Evolutionary conservation across 768 basidiomycete genomes (phyloP), one percentile per base, ranked within the genome.

Genomic region (Sarcomyxa edulis): DNA sequence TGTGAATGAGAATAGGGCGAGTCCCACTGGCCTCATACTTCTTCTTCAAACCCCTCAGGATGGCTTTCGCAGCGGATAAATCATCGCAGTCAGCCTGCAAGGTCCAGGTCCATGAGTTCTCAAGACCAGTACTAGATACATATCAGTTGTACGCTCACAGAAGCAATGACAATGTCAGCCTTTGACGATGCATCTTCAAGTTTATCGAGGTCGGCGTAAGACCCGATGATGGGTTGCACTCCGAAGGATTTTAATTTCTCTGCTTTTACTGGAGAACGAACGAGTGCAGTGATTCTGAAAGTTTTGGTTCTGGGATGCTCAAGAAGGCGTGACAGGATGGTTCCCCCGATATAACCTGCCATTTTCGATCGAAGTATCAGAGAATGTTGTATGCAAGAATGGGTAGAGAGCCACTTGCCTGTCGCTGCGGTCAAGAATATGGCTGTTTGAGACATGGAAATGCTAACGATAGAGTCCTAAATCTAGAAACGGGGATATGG

Each of bases 291-390:
- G 40, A 71, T 65, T 2, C 64, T 50, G 48, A 74, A 70, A 7
- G 58, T 60, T 38, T 63, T 55, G 1, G 61, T 48, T 19, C 58
- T 59, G 9, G 67, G 61, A 45, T 76, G 71, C 18, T 55, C 51
- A 37, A 79, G 59, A 8, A 79, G 58, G 24, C 61, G 65, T 2
- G 60, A 43, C 3, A 80, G 62, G 19, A 77, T 72, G 2, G 71
- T 65, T 16, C 76, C 78, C 1, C 76, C 75, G 31, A 78, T 72
- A 51, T 78, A 81, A 5, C 76, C 76, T 73, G 21, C 10, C 4
- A 15, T 10, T 26, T 22, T 10, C 18, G 19, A 34, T 27, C 24
- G 39, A 24, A 2, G n/a, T 14, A 16, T 19, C 3, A 5, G 12
- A 35, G 19, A 19, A 16, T 23, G n/a, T n/a, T n/a, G n/a, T n/a